Evolutionary conservation across 1,139 yeast species (phyloP).

Genomic region (Oligophagozyma castellii): DNA sequence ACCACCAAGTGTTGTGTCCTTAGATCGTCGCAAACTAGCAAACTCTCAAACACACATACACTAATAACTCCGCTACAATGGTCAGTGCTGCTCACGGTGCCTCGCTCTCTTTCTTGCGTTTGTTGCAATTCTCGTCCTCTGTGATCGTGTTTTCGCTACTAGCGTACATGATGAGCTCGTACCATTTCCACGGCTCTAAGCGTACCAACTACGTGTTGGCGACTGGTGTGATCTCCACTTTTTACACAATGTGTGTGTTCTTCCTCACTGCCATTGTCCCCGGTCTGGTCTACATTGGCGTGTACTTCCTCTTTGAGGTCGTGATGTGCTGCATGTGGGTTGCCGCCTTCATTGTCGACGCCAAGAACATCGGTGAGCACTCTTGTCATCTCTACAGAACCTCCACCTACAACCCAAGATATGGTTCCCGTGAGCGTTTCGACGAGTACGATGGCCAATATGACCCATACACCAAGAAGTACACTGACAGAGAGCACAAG

Average conservation of each 20-base stretch:
- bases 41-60: no score
- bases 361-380: conserved; percentile 13
- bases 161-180: conserved; percentile 10
- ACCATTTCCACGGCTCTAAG: conserved; percentile 9
- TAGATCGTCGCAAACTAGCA: no score
- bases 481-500: conserved; percentile 7
- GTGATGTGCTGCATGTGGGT: conserved; percentile 15
- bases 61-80: not conserved
- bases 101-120: conserved; percentile 5
- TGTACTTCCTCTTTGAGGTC: conserved; percentile 10
- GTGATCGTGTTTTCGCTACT: conserved; percentile 15
- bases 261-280: conserved; percentile 7
- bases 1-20: no score
- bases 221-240: conserved; percentile 13
- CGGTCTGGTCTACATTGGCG: conserved; percentile 10
- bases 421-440: conserved; percentile 8
- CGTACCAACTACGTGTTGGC: conserved; percentile 18
- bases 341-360: conserved; percentile 17
- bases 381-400: conserved; percentile 8
- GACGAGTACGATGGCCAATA: conserved; percentile 8
- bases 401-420: conserved; percentile 7
- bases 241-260: conserved; percentile 9
- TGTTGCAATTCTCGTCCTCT: conserved; percentile 13
- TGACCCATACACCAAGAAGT: conserved; percentile 11
- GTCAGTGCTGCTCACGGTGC: not conserved